phyloP scores from a whole-genome alignment of 805 yeast species.

The Wickerhamiella lipophila region DNA sequence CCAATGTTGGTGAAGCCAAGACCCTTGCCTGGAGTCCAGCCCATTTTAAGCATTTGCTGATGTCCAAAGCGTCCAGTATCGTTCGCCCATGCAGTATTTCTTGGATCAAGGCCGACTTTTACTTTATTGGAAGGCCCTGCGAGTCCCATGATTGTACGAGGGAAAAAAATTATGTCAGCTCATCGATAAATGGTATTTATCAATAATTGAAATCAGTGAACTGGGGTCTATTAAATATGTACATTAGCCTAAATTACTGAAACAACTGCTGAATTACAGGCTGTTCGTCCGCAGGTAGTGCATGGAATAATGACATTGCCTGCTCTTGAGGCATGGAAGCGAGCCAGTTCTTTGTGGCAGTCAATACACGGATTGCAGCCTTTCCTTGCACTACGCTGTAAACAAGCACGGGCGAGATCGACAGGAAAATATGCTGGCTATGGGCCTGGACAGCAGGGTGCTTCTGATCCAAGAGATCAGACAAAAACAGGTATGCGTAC shows the following conservation, averaged over 20 bases:
- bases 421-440: constrained; percentile 49
- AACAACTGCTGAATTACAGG: constrained; percentile 51
- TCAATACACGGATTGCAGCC: constrained; percentile 53
- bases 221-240: not conserved
- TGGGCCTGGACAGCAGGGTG: constrained; percentile 47
- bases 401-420: constrained; percentile 62
- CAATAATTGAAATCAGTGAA: no score
- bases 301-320: constrained; percentile 50
- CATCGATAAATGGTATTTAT: not conserved
- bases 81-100: constrained; percentile 91
- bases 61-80: constrained; percentile 65
- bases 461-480: constrained; percentile 53
- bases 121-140: constrained; percentile 64
- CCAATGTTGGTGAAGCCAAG: constrained; percentile 53
- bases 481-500: constrained; percentile 61
- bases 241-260: constrained; percentile 11
- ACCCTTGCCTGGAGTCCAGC: constrained; percentile 90
- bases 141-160: constrained; percentile 26
- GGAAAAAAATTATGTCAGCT: constrained; percentile 8
- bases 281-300: constrained; percentile 49
- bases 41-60: constrained; percentile 63
- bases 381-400: constrained; percentile 55
- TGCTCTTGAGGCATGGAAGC: constrained; percentile 54
- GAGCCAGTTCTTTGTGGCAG: constrained; percentile 50
- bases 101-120: constrained; percentile 81